These are phyloP conservation scores for Fallopia convolvulus DNA, from an alignment of 148 eudicot genomes.

Conservation along the genomic window DNA sequence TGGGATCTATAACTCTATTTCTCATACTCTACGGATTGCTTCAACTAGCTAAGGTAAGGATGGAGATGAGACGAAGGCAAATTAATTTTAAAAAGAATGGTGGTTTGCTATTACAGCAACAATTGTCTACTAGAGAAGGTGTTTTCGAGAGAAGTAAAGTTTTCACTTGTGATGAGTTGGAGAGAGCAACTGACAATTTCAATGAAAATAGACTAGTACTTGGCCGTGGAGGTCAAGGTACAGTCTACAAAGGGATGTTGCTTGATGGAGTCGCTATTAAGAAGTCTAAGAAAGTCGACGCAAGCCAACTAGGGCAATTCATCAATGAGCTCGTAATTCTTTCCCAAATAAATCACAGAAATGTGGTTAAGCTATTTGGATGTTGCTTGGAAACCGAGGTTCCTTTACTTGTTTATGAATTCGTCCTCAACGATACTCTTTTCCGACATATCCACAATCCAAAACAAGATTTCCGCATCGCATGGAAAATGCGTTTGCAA, in stretches of 20 bases:
- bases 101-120: conserved; percentile 1
- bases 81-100: background rate
- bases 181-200: background rate
- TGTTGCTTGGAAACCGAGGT: conserved; percentile 4
- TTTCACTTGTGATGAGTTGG: background rate
- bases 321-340: background rate
- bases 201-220: conserved; percentile 1
- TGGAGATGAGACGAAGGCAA: background rate
- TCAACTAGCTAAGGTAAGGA: background rate
- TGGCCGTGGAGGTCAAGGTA: conserved; percentile 9
- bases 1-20: background rate
- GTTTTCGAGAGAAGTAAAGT: background rate
- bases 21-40: background rate
- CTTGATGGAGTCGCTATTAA: background rate
- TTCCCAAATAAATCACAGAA: background rate
- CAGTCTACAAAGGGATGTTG: conserved; percentile 6
- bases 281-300: background rate
- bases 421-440: background rate
- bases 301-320: background rate
- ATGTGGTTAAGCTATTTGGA: conserved; percentile 5
- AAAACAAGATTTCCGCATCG: background rate
- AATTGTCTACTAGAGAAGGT: background rate
- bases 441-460: conserved; percentile 1
- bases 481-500: conserved; percentile 5
- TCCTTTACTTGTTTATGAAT: background rate